Percentiles rank a stretch among this genome's conserved stretches.
phyloP scores from a whole-genome alignment of 139 green algal species.

The Coelastrella sp. region DNA sequence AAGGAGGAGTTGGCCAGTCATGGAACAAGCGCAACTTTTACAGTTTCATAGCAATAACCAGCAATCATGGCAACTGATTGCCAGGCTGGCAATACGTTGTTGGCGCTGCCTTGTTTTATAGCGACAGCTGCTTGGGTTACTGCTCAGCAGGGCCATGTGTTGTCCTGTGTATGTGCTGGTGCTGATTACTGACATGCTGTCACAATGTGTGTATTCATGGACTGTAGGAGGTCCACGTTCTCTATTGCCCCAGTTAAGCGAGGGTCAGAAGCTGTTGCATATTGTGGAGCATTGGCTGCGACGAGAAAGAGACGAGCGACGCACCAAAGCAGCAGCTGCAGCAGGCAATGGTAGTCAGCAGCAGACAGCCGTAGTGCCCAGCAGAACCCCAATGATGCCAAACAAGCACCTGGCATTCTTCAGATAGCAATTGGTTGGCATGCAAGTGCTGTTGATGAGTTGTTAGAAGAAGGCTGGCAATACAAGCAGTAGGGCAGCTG shows the following conservation, averaged over 20 bases:
- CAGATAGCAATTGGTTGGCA: conserved; percentile 49
- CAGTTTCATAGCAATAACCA: too few relatives aligned
- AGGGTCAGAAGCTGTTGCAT: conserved; percentile 77
- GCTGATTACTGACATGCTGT: too few relatives aligned
- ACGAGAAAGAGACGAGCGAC: conserved; percentile 64
- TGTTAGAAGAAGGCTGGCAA: too few relatives aligned
- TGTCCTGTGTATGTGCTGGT: too few relatives aligned
- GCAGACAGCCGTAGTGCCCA: conserved; percentile 49
- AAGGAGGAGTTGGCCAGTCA: too few relatives aligned
- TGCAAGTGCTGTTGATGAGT: background rate
- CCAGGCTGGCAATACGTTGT: too few relatives aligned
- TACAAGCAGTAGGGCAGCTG: too few relatives aligned
- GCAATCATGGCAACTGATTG: too few relatives aligned
- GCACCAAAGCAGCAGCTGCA: background rate
- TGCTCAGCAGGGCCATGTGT: too few relatives aligned
- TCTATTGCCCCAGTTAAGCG: background rate
- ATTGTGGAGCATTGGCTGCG: conserved; percentile 90
- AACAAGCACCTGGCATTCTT: conserved; percentile 88
- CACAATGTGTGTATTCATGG: background rate
- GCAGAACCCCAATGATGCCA: conserved; percentile 67
- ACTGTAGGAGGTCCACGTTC: conserved; percentile 24
- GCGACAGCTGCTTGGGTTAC: too few relatives aligned
- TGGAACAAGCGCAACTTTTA: too few relatives aligned
- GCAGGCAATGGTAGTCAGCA: conserved; percentile 12
- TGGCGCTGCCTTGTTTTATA: background rate